These are phyloP conservation scores for Arthroderma sp. DNA, from an alignment of 2,329 filamentous ascomycete genomes.

Conservation along the genomic window DNA sequence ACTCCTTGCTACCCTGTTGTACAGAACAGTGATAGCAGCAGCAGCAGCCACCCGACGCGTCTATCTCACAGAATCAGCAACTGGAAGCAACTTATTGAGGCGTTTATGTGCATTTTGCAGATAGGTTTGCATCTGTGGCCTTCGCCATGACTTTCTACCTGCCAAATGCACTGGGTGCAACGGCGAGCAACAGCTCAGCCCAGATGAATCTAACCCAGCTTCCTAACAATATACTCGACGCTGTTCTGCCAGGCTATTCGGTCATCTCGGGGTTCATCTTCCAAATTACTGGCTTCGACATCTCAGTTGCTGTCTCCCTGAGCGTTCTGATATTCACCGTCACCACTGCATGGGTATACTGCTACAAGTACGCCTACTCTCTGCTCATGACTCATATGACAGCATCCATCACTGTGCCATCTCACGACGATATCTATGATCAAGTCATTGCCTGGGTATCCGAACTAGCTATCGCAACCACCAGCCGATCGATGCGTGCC, in stretches of 20 bases:
- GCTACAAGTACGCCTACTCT: slow-evolving; percentile 23
- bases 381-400: slow-evolving; percentile 30
- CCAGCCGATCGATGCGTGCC: slow-evolving; percentile 44
- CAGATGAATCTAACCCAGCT: slow-evolving; percentile 23
- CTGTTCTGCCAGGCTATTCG: slow-evolving; percentile 41
- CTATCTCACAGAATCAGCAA: neutral
- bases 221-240: slow-evolving; percentile 38
- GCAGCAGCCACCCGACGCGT: neutral
- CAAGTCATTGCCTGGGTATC: slow-evolving; percentile 51
- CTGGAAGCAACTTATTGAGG: neutral
- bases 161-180: neutral
- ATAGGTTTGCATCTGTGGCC: neutral
- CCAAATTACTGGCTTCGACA: slow-evolving; percentile 36
- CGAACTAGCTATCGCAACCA: slow-evolving; percentile 40
- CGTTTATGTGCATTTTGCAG: neutral
- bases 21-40: neutral
- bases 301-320: slow-evolving; percentile 36
- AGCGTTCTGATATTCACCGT: slow-evolving; percentile 33
- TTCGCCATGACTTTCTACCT: slow-evolving; percentile 2
- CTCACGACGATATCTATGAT: slow-evolving; percentile 46
- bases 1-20: neutral
- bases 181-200: slow-evolving; percentile 5
- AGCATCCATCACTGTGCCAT: slow-evolving; percentile 40
- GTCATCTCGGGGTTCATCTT: slow-evolving; percentile 35
- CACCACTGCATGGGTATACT: slow-evolving; percentile 27